Base-by-base conservation (phyloP, 139 green algal genomes). In the Dunaliella primolecta region DNA sequence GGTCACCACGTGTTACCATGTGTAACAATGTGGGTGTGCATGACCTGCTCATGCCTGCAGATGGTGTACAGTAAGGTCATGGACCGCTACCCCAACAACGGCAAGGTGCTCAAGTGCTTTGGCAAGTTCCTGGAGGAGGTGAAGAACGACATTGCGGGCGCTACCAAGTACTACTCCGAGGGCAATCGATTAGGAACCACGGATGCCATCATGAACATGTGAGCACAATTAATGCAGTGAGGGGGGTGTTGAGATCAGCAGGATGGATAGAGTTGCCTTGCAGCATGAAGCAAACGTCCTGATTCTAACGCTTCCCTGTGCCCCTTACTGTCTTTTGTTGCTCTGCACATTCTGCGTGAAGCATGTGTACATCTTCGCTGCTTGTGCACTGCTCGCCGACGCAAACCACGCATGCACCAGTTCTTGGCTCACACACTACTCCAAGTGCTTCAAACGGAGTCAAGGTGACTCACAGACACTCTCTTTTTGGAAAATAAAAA, bases 31-130 rank as follows among this genome's bases (percentile, higher is more conserved):
- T 32, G 29, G 79, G 84, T 38, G n/a, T 88, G 37, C 85, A 79
- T 80, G 36, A 38, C 34, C 55, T 71, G 29, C 81, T 82, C 56
- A 34, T 37, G 25, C 2, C 71, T 70, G 0, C 35, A 72, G 36
- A 38, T 32, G 31, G n/a, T 70, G 31, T 31, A 81, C 84, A 75
- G 72, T 2, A 32, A 33, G 7, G 81, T 90, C 33, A 64, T 90
- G 78, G 87, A 90, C 81, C 87, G 84, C 81, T 90, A 90, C 82
- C 87, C 87, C 76, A 84, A 77, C 56, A 88, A 85, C 84, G 81
- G 75, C 78, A 90, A 90, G 87, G 84, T 90, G 64, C 81, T 89
- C n/a, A 80, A 81, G 15, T 84, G 74, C 75, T 90, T 89, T 78
- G 87, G 84, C 78, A 78, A 78, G 2, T 90, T 90, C 84, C 80